A percentile compares a stretch with the other conserved stretches of the same genome.
Conservation (phyloP, 306 rosid genomes). For the Canavalia gladiata region DNA sequence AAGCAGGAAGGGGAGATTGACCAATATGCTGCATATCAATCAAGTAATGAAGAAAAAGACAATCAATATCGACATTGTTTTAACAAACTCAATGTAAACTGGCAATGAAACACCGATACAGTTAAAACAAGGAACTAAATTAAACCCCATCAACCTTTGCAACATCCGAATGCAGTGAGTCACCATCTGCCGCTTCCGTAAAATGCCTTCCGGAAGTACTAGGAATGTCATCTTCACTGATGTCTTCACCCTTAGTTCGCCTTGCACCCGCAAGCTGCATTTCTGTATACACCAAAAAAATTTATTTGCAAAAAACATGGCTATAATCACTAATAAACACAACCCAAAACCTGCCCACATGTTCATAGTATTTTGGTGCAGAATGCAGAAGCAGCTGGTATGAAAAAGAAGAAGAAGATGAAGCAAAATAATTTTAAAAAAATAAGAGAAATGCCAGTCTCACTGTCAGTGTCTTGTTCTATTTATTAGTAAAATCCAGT, state of each 20-base stretch:
- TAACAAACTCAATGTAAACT: neutral
- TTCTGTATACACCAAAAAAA: slow-evolving; percentile 62
- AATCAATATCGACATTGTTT: slow-evolving; percentile 23
- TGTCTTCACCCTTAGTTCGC: slow-evolving; percentile 79
- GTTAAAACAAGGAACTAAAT: slow-evolving; percentile 6
- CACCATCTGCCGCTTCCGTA: slow-evolving; percentile 62
- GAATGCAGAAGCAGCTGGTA: neutral
- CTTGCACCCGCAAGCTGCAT: slow-evolving; percentile 89
- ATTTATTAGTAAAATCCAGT: neutral
- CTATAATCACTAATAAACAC: slow-evolving; percentile 37
- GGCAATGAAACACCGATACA: slow-evolving; percentile 9
- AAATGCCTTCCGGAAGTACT: slow-evolving; percentile 97
- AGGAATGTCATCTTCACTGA: slow-evolving; percentile 90
- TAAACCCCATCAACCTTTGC: slow-evolving; percentile 67
- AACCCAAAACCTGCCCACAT: slow-evolving; percentile 1
- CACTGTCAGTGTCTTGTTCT: neutral
- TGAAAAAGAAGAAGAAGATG: neutral
- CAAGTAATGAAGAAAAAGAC: neutral
- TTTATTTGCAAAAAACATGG: slow-evolving; percentile 2
- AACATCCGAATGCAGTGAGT: slow-evolving; percentile 58
- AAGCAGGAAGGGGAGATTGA: slow-evolving; percentile 94
- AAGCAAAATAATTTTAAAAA: neutral
- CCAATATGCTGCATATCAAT: slow-evolving; percentile 75
- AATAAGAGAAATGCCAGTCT: neutral
- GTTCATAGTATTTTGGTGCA: neutral